Base-by-base conservation (phyloP, 306 rosid genomes). In the Glycine latifolia region DNA sequence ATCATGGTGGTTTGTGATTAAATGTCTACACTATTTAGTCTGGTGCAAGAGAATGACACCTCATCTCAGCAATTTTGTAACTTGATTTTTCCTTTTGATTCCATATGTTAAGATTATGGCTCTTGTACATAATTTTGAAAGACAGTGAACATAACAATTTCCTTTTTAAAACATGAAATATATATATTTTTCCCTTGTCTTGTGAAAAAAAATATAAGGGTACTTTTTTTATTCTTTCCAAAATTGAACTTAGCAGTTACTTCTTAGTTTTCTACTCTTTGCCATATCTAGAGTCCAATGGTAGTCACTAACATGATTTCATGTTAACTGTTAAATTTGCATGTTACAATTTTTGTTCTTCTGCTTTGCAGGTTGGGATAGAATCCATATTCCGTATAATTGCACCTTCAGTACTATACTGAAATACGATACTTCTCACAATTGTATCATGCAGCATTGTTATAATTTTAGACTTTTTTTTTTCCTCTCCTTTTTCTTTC, bases 291-390 rank as follows among this genome's bases (percentile, higher is more conserved):
- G 48, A 54, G 31, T 79, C 50, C 48, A 33, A 10, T 33, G 12
- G 67, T 47, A 77, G 43, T 16, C n/a, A 10, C 7, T 35, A 35
- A 66, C 37, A 49, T 48, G 26, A 69, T 67, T 79, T 58, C 16
- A 73, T 43, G 1, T 77, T 4, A 39, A 14, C 26, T 10, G 16
- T 26, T 56, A 4, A 53, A 66, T 11, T 53, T 67, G 12, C 26
- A 41, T 9, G 14, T 61, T 73, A 33, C 58, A 7, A 15, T 37
- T 37, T 54, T 4, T 16, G 31, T 44, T n/a, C 68, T 54, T 56
- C 4, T 65, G 59, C 8, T 50, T 81, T 11, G 43, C 86, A 84
- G 89, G 86, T 79, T 79, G 88, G 85, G 85, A 43, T 77, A 77
- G 77, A 82, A 67, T 67, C 75, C 74, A 48, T 31, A 65, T 77